phyloP scores from a whole-genome alignment of 75 land plant genomes.

The Cunninghamia lanceolata region DNA sequence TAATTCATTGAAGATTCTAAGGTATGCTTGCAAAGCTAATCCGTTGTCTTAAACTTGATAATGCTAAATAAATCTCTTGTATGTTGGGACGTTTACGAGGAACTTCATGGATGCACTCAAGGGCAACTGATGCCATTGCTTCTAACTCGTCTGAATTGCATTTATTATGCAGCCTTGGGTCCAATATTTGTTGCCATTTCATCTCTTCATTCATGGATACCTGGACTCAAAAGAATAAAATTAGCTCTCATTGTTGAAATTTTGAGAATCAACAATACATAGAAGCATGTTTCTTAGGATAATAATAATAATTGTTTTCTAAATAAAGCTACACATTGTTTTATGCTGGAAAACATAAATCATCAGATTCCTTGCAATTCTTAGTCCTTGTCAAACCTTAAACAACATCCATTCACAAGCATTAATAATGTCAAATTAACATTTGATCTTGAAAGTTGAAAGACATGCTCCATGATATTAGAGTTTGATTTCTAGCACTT shows the following conservation, averaged over 20 bases:
- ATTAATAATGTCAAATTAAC: neutral
- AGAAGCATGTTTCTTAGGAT: neutral
- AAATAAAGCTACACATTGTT: no score
- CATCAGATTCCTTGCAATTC: neutral
- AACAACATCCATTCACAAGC: neutral
- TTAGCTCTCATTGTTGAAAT: neutral
- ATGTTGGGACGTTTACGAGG: conserved; percentile 29
- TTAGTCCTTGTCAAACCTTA: neutral
- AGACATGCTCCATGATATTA: no score
- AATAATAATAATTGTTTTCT: neutral
- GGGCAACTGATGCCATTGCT: conserved; percentile 35
- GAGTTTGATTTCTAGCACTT: no score
- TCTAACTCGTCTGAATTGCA: conserved; percentile 27
- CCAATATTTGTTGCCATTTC: conserved; percentile 20
- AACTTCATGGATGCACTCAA: conserved; percentile 20
- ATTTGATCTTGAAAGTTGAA: neutral
- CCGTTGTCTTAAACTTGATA: conserved; percentile 21
- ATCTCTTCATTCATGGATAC: conserved; percentile 15
- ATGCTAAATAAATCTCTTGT: conserved; percentile 20
- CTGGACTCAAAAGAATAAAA: conserved; percentile 10
- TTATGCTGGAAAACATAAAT: no score
- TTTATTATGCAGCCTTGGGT: conserved; percentile 9
- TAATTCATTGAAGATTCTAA: neutral
- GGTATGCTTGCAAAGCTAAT: neutral
- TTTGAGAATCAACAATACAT: neutral